These are phyloP conservation scores for Phytophthora ramorum DNA, from an alignment of 352 stramenopile genomes.

Conservation along the genomic window DNA sequence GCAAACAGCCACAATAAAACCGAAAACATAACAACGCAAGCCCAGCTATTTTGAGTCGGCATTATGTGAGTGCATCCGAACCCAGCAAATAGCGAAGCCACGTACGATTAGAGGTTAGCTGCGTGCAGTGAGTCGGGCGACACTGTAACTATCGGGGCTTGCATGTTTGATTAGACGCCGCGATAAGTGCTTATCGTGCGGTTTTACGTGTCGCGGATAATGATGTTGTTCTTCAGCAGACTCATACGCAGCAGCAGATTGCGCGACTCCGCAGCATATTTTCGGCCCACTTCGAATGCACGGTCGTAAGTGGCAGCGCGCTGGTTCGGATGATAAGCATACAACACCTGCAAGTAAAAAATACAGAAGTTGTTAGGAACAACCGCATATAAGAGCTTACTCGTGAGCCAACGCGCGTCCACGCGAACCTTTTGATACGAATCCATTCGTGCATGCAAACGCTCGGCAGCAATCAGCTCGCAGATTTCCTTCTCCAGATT, in stretches of 20 bases:
- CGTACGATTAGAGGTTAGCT: constrained; percentile 27
- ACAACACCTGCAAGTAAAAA: constrained; percentile 60
- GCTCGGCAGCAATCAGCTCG: constrained; percentile 73
- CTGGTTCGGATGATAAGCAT: constrained; percentile 83
- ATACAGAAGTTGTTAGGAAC: not conserved
- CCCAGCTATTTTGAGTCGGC: constrained; percentile 18
- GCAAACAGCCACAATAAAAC: constrained; percentile 15
- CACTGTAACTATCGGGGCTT: not conserved
- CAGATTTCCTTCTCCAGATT: constrained; percentile 84
- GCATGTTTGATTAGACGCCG: not conserved
- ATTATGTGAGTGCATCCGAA: not conserved
- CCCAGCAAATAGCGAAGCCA: constrained; percentile 8
- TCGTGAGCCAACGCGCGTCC: not conserved
- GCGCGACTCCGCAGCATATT: constrained; percentile 84
- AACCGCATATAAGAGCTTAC: not conserved
- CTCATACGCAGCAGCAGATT: constrained; percentile 88
- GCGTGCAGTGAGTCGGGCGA: not conserved
- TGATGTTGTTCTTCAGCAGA: constrained; percentile 86
- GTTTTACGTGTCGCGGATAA: constrained; percentile 74
- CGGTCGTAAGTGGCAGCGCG: constrained; percentile 80
- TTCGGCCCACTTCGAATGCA: constrained; percentile 80
- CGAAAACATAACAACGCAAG: not conserved
- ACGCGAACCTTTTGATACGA: constrained; percentile 83
- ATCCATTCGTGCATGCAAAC: constrained; percentile 87
- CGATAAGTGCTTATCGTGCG: not conserved